Base-by-base conservation (phyloP, 2,329 filamentous ascomycete species). In the Diaporthe aspalathi region DNA sequence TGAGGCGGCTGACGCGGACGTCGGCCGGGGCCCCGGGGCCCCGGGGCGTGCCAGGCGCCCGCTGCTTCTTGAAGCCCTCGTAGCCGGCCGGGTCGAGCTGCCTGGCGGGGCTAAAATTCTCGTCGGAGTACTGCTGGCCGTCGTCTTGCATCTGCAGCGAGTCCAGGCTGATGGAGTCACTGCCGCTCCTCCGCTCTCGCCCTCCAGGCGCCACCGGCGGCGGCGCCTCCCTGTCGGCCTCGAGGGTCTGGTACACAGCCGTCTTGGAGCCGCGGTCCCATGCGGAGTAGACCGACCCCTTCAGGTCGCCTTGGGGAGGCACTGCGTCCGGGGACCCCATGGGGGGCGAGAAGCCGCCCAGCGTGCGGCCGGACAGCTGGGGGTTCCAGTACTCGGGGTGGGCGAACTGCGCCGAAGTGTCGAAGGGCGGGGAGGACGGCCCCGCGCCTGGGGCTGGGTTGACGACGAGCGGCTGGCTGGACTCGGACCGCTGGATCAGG, bases 1-100 rank as follows among this genome's bases (percentile, higher is more conserved):
- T 83, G 16, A 54, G 43, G 20, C 72, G 70, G 35, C 27, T 63
- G 27, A 72, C 69, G 17, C 52, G 72, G 9, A 73, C 67, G n/a
- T 72, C 50, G n/a, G 38, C 56, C 12, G 57, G 63, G 2, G 67
- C 29, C 2, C 52, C 45, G 1, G 20, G 16, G 0, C 53, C 24
- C 1, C 43, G 70, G 22, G 50, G 43, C 50, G 22, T 7, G 12
- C 43, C 57, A 43, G 17, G 22, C 14, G 43, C 6, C 2, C 32
- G 32, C 32, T 43, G 38, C 17, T 40, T 50, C 50, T 57, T 72
- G 70, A 66, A 65, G 32, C 12, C 17, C n/a, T 60, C 70, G 67
- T 72, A 72, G 52, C 24, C 67, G 43, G 38, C 57, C 22, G 40
- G 38, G 24, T 20, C 47, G 24, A 47, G 3, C n/a, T 67, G 52